Evolutionary conservation across 192 early-diverging fungal species (phyloP).

Genomic region (Coemansia sp.): DNA sequence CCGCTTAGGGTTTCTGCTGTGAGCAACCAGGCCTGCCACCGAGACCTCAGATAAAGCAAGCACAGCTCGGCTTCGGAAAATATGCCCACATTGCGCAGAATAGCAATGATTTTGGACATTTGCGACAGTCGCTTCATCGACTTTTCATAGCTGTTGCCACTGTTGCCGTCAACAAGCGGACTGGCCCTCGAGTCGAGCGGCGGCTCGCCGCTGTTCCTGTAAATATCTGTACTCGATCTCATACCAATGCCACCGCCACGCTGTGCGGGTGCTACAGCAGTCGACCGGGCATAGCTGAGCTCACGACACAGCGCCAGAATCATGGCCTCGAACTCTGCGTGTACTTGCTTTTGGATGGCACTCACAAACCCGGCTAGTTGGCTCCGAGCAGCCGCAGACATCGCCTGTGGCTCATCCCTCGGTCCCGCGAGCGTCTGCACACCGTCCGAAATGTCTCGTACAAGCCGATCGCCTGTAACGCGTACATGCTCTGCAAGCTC

Average conservation of each 20-base stretch:
- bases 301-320: conserved; percentile 40
- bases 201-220: background rate
- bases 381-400: conserved; percentile 8
- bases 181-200: background rate
- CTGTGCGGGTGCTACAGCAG: conserved; percentile 4
- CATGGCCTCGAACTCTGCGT: conserved; percentile 51
- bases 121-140: conserved; percentile 46
- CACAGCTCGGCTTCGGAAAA: conserved; percentile 44
- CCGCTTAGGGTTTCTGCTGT: conserved; percentile 39
- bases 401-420: background rate
- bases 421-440: conserved; percentile 40
- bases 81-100: conserved; percentile 43
- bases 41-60: conserved; percentile 49
- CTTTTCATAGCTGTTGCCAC: conserved; percentile 22
- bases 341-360: conserved; percentile 42
- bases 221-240: background rate
- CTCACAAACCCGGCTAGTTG: conserved; percentile 35
- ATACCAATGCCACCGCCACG: background rate
- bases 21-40: conserved; percentile 50
- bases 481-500: conserved; percentile 53
- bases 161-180: background rate
- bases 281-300: conserved; percentile 22
- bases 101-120: conserved; percentile 34
- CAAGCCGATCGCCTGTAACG: conserved; percentile 38
- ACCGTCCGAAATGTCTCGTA: conserved; percentile 36